These are phyloP conservation scores for Tuber umbilicatum DNA, from an alignment of 495 filamentous ascomycete genomes.

Conservation along the genomic window DNA sequence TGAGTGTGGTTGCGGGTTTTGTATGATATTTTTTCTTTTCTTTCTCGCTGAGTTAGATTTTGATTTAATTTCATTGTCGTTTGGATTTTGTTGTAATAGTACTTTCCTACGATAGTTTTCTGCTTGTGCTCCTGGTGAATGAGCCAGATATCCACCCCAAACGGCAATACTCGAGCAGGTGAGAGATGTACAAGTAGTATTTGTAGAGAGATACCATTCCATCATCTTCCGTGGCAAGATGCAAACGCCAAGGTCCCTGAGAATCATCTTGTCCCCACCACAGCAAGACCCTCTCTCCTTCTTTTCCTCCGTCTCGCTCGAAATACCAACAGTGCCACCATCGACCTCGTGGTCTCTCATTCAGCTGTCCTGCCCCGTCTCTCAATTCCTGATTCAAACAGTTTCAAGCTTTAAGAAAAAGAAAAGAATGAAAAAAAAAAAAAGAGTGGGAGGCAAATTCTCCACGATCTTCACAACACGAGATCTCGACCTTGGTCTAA, in stretches of 20 bases:
- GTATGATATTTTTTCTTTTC: background rate
- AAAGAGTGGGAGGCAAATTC: background rate
- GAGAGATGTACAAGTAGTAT: no score
- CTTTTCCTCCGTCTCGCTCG: background rate
- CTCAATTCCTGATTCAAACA: background rate
- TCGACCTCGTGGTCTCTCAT: background rate
- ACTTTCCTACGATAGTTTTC: no score
- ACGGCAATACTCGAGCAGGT: no score
- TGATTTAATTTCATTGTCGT: background rate
- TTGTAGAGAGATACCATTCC: background rate
- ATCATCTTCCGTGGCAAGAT: background rate
- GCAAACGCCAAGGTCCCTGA: background rate
- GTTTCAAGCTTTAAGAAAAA: background rate
- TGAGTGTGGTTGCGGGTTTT: background rate
- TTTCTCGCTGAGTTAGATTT: background rate
- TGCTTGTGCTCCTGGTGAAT: background rate
- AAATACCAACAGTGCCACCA: background rate
- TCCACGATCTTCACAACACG: background rate
- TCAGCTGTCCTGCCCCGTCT: background rate
- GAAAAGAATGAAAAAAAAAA: background rate
- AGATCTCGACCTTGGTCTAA: background rate
- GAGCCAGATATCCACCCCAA: background rate
- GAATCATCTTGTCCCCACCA: background rate
- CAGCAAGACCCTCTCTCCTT: background rate
- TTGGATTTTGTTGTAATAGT: background rate